Evolutionary conservation across 2,329 filamentous ascomycete species (phyloP).

Genomic region (Camptophora hylomeconis): DNA sequence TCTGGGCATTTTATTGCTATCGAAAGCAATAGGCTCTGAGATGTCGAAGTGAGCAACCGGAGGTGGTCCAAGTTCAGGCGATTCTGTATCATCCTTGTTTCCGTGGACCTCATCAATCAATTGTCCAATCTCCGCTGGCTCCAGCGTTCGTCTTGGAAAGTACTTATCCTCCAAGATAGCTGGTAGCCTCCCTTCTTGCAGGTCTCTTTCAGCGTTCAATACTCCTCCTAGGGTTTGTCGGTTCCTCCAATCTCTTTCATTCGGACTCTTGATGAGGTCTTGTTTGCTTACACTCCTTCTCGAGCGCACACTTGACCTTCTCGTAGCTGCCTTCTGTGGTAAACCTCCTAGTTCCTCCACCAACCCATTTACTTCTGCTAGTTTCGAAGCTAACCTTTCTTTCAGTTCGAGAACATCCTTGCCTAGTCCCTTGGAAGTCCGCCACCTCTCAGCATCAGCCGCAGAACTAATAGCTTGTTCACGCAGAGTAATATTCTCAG

Average conservation of each 20-base stretch:
- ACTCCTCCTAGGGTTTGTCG: conserved; percentile 12
- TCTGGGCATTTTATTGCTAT: conserved; percentile 19
- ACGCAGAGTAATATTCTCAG: conserved; percentile 47
- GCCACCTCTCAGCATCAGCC: conserved; percentile 37
- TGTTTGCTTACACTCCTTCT: conserved; percentile 12
- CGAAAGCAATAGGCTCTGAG: conserved; percentile 34
- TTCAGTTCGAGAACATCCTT: conserved; percentile 40
- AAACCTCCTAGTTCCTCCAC: conserved; percentile 40
- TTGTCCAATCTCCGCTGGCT: conserved; percentile 27
- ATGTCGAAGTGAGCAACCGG: conserved; percentile 40
- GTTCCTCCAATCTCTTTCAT: conserved; percentile 20
- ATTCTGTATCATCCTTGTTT: conserved; percentile 16
- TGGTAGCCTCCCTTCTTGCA: conserved; percentile 34
- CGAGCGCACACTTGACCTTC: conserved; percentile 4
- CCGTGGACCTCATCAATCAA: conserved; percentile 18
- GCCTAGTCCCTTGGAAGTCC: conserved; percentile 29
- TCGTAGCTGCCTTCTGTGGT: conserved; percentile 9
- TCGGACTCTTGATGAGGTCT: conserved; percentile 11
- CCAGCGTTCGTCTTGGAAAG: conserved; percentile 43
- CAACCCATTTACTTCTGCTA: conserved; percentile 41
- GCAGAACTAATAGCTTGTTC: conserved; percentile 46
- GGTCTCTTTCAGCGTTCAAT: conserved; percentile 21
- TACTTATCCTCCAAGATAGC: conserved; percentile 47
- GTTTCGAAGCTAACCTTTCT: conserved; percentile 40
- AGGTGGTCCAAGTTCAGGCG: conserved; percentile 29